Base-by-base conservation (phyloP, 2,329 filamentous ascomycete species). In the Acephala macrosclerotiorum region DNA sequence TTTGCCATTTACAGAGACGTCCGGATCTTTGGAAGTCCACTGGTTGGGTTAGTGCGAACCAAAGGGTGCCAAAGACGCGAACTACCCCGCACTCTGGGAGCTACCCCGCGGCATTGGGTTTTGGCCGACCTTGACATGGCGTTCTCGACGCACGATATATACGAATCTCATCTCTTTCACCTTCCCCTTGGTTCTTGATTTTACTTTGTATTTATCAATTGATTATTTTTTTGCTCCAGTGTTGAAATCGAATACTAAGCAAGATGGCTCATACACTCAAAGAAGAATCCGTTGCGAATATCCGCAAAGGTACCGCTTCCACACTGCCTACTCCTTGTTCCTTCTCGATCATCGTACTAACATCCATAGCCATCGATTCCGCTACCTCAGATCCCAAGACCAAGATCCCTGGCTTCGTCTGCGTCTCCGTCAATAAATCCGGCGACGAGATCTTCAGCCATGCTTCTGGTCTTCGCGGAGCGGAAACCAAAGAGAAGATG, bases 401-500 rank as follows among this genome's bases (percentile, higher is more conserved):
- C 22, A 61, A 61, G 20, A 78, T 86, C 45, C 83, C 83, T 0
- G 83, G 83, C 0, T 73, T 78, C 0, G 78, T 80, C 0, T 79
- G 84, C 5, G 78, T 83, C 1, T 77, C 84, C 2, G 76, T 87
- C n/a, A 81, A 77, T 67, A 82, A 79, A 60, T 72, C 79, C 66
- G 84, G 84, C 22, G 74, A 80, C 2, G 81, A 84, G 9, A 74
- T 83, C 0, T 82, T 85, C 68, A 77, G 79, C 2, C 79, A 87
- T 70, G 77, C 84, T 0, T 76, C 82, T 0, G 86, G 85, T 0
- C 82, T 79, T 20, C 77, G 80, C 2, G 85, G 85, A 0, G 56
- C 80, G 5, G 76, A 66, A 22, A 80, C 77, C n/a, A 58, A 58
- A 16, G 82, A 87, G 55, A 78, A 82, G 3, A 88, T 91, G 84